Percentiles rank a stretch among this genome's conserved stretches.
Conservation (phyloP, 1,284 basidiomycete genomes). For the Pseudozyma thailandica region DNA sequence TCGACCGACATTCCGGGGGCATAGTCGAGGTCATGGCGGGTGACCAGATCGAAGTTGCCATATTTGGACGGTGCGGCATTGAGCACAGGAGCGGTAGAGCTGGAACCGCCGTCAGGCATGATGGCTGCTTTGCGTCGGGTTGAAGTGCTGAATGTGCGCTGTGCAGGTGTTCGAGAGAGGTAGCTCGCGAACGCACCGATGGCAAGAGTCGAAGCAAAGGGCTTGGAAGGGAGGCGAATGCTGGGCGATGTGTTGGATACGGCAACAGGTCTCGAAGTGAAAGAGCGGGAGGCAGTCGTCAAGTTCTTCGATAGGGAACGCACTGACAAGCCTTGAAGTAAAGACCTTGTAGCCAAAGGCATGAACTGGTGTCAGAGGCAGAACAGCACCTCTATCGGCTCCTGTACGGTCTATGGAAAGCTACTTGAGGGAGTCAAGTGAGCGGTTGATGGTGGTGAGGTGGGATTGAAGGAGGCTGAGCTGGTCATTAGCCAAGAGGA, state of each 20-base stretch:
- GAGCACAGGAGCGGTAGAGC: constrained; percentile 2
- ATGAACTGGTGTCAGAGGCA: constrained; percentile 18
- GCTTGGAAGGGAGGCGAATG: constrained; percentile 10
- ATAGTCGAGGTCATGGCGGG: constrained; percentile 77
- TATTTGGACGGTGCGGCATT: constrained; percentile 26
- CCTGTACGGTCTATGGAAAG: neutral
- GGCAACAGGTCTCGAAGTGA: constrained; percentile 9
- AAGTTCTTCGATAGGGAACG: constrained; percentile 9
- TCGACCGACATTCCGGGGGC: constrained; percentile 78
- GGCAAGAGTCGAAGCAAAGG: constrained; percentile 16
- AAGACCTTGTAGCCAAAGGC: constrained; percentile 23
- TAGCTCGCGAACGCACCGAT: constrained; percentile 16
- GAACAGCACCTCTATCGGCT: constrained; percentile 1
- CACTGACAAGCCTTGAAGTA: constrained; percentile 32
- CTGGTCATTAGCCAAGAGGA: constrained; percentile 1
- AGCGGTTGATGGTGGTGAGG: neutral
- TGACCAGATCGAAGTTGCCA: constrained; percentile 83
- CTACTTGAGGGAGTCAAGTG: neutral
- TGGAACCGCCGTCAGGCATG: constrained; percentile 31
- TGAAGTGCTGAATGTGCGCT: constrained; percentile 19
- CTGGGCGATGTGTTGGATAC: neutral
- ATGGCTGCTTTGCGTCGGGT: constrained; percentile 5
- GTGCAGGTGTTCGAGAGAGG: constrained; percentile 3
- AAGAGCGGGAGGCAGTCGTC: constrained; percentile 14
- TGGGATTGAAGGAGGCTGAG: neutral